Evolutionary conservation across 495 filamentous ascomycete species (phyloP).

Genomic region (Platismatia glauca): DNA sequence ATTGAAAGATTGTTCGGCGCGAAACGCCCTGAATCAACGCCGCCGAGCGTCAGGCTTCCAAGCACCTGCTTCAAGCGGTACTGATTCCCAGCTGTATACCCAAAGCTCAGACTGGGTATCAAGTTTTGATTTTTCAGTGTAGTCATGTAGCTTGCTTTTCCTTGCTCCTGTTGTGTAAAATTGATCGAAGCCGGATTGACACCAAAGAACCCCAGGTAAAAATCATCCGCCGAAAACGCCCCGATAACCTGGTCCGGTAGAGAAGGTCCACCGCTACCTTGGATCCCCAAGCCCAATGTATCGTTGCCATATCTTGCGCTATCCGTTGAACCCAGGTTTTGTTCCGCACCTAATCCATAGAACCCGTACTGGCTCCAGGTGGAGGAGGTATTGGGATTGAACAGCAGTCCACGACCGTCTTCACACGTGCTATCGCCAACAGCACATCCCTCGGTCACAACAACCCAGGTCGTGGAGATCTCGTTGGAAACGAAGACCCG

Average conservation of each 20-base stretch:
- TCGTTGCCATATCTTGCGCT: slow-evolving; percentile 43
- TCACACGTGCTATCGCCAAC: slow-evolving; percentile 29
- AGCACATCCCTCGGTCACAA: slow-evolving; percentile 28
- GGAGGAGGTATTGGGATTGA: slow-evolving; percentile 39
- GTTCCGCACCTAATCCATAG: slow-evolving; percentile 33
- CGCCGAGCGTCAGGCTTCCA: slow-evolving; percentile 48
- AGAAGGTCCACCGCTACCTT: slow-evolving; percentile 32
- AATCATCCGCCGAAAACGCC: slow-evolving; percentile 37
- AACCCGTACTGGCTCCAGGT: slow-evolving; percentile 38
- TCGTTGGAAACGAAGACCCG: slow-evolving; percentile 41
- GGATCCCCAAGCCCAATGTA: slow-evolving; percentile 40
- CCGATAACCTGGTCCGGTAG: slow-evolving; percentile 41
- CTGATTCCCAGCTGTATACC: slow-evolving; percentile 48
- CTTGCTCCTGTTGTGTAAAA: slow-evolving; percentile 36
- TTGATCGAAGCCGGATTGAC: slow-evolving; percentile 42
- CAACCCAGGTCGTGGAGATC: slow-evolving; percentile 36
- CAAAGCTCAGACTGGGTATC: slow-evolving; percentile 45
- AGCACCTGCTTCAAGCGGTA: slow-evolving; percentile 46
- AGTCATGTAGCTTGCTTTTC: slow-evolving; percentile 40
- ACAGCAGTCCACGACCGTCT: slow-evolving; percentile 38
- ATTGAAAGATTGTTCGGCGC: slow-evolving; percentile 40
- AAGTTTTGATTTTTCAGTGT: slow-evolving; percentile 36
- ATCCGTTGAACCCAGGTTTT: slow-evolving; percentile 36
- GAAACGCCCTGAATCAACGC: slow-evolving; percentile 46
- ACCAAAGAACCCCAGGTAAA: slow-evolving; percentile 50